These are phyloP conservation scores for Flueggea neowawraea DNA, from an alignment of 441 rosid species.

Conservation along the genomic window DNA sequence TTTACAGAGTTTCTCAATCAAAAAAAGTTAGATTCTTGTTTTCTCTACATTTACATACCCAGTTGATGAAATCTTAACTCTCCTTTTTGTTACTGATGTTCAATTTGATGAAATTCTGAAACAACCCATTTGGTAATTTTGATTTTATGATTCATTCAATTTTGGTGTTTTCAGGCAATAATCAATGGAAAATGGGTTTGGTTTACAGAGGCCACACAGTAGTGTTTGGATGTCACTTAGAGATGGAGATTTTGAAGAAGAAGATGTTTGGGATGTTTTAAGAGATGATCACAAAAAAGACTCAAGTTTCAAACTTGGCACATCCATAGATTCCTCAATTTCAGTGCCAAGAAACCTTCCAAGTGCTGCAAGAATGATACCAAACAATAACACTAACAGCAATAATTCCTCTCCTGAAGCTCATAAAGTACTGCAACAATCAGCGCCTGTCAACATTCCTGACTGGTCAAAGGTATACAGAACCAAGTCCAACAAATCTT, in stretches of 20 bases:
- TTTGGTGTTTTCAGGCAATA: conserved; percentile 16
- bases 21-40: too few relatives aligned
- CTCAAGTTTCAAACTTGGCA: conserved; percentile 14
- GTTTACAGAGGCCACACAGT: conserved; percentile 36
- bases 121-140: conserved; percentile 12
- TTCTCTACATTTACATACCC: neutral
- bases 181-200: conserved; percentile 36
- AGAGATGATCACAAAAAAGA: conserved; percentile 24
- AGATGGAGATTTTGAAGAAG: conserved; percentile 76
- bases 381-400: conserved; percentile 23
- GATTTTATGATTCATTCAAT: neutral
- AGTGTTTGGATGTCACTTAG: conserved; percentile 53
- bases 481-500: conserved; percentile 32
- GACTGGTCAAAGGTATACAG: conserved; percentile 52
- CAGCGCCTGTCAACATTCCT: conserved; percentile 77
- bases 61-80: neutral
- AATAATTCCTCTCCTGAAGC: conserved; percentile 21
- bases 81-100: neutral
- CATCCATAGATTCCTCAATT: conserved; percentile 22
- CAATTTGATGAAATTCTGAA: conserved; percentile 5
- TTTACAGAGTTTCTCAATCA: too few relatives aligned
- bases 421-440: conserved; percentile 35
- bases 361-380: conserved; percentile 60
- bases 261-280: conserved; percentile 70
- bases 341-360: conserved; percentile 28